These are phyloP conservation scores for Dichomitus squalens DNA, from an alignment of 1,284 basidiomycete genomes.

Conservation along the genomic window DNA sequence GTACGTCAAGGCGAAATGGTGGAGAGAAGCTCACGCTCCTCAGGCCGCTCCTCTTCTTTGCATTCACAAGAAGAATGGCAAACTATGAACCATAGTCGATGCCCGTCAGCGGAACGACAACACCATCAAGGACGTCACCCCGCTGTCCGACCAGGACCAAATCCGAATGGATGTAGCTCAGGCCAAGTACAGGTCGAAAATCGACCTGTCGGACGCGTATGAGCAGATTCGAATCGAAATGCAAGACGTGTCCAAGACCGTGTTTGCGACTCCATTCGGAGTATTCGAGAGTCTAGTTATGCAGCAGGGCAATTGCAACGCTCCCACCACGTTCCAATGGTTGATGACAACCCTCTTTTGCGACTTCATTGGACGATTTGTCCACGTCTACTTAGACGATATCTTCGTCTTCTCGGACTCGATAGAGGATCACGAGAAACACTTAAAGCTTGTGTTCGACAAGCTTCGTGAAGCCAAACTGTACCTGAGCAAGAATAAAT, in stretches of 20 bases:
- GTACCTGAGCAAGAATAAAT: conserved; percentile 29
- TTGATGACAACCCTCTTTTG: conserved; percentile 37
- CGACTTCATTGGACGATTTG: conserved; percentile 30
- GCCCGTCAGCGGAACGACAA: conserved; percentile 29
- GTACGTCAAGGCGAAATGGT: conserved; percentile 30
- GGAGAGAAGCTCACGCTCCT: conserved; percentile 11
- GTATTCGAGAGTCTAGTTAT: conserved; percentile 32
- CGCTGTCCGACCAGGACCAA: conserved; percentile 36
- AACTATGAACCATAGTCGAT: conserved; percentile 30
- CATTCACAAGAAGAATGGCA: conserved; percentile 26
- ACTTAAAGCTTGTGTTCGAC: conserved; percentile 31
- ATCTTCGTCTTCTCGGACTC: conserved; percentile 36
- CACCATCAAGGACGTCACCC: conserved; percentile 33
- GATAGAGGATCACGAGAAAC: conserved; percentile 32
- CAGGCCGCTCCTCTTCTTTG: conserved; percentile 28
- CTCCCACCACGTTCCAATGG: conserved; percentile 35
- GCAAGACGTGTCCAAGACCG: conserved; percentile 27
- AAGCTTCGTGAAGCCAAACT: conserved; percentile 24
- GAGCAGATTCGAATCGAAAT: conserved; percentile 28
- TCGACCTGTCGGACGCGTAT: conserved; percentile 34
- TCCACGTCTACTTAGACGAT: conserved; percentile 39
- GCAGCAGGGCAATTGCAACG: conserved; percentile 39
- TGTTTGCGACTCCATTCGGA: conserved; percentile 29
- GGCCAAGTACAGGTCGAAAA: conserved; percentile 27
- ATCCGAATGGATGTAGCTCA: conserved; percentile 31